phyloP scores from a whole-genome alignment of 306 rosid genomes.

The Vigna reflexopilosa region DNA sequence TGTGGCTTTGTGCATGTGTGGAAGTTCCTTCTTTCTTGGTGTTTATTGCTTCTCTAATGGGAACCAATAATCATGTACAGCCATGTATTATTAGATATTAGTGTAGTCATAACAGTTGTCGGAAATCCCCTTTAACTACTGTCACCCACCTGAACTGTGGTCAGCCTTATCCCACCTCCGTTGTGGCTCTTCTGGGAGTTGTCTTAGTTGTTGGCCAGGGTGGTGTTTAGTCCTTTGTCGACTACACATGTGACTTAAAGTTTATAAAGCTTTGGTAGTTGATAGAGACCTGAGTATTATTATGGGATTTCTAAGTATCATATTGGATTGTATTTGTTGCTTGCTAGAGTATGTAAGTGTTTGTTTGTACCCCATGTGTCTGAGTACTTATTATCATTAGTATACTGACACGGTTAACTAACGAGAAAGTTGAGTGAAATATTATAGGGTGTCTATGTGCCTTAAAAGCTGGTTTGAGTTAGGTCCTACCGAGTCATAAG shows the following conservation, averaged over 20 bases:
- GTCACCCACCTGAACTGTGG: neutral
- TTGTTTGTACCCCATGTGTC: too few relatives aligned
- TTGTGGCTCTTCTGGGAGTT: neutral
- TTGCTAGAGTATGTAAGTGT: too few relatives aligned
- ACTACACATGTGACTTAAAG: neutral
- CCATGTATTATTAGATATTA: neutral
- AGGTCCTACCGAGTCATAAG: too few relatives aligned
- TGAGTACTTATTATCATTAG: too few relatives aligned
- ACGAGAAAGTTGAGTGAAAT: too few relatives aligned
- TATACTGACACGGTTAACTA: too few relatives aligned
- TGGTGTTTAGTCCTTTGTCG: neutral
- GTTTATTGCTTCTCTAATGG: conserved; percentile 21
- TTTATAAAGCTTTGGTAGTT: neutral
- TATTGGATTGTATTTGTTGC: too few relatives aligned
- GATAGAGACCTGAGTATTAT: too few relatives aligned
- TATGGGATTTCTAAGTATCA: too few relatives aligned
- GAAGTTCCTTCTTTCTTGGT: conserved; percentile 16
- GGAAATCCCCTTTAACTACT: neutral
- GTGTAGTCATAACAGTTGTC: neutral
- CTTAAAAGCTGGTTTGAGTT: too few relatives aligned
- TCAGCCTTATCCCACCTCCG: neutral
- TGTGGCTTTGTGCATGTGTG: conserved; percentile 5
- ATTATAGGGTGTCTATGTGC: too few relatives aligned
- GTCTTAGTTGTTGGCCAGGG: neutral
- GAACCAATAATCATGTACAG: neutral